These are phyloP conservation scores for Coemansia sp. DNA, from an alignment of 192 early-diverging fungal species.

Conservation along the genomic window DNA sequence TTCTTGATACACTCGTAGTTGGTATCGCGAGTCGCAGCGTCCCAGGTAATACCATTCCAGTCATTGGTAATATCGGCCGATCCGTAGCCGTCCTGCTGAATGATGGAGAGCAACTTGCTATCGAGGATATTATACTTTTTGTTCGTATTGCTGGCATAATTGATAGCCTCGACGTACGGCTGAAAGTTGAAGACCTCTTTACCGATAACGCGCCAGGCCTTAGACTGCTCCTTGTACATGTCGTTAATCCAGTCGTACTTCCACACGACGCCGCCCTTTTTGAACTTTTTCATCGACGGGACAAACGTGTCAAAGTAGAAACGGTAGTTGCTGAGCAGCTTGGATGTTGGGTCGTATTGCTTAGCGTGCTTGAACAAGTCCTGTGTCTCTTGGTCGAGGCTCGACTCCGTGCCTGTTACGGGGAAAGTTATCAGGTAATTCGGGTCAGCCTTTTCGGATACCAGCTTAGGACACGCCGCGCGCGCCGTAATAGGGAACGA, in stretches of 20 bases:
- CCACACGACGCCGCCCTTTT: slow-evolving; percentile 69
- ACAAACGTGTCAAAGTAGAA: slow-evolving; percentile 30
- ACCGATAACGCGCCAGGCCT: slow-evolving; percentile 63
- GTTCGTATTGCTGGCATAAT: slow-evolving; percentile 24
- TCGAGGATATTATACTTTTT: slow-evolving; percentile 61
- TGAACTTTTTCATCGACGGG: slow-evolving; percentile 34
- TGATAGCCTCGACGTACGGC: slow-evolving; percentile 53
- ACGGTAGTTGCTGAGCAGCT: slow-evolving; percentile 24
- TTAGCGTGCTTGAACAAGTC: slow-evolving; percentile 28
- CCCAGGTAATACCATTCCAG: slow-evolving; percentile 50
- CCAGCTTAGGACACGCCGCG: slow-evolving; percentile 59
- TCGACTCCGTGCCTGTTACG: slow-evolving; percentile 7
- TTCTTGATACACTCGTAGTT: slow-evolving; percentile 76
- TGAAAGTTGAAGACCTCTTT: slow-evolving; percentile 69
- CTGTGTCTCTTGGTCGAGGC: slow-evolving; percentile 9
- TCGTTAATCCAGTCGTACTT: slow-evolving; percentile 57
- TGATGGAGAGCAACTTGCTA: slow-evolving; percentile 15
- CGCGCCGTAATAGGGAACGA: slow-evolving; percentile 65
- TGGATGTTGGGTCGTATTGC: slow-evolving; percentile 21
- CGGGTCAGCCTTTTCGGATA: slow-evolving; percentile 16
- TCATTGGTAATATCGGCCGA: slow-evolving; percentile 44
- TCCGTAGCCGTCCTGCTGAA: slow-evolving; percentile 55
- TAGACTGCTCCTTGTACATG: slow-evolving; percentile 49
- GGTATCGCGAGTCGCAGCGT: slow-evolving; percentile 24
- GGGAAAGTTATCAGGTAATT: slow-evolving; percentile 30